phyloP scores from a whole-genome alignment of 78 protist genomes.

The Anaeramoeba ignava region DNA sequence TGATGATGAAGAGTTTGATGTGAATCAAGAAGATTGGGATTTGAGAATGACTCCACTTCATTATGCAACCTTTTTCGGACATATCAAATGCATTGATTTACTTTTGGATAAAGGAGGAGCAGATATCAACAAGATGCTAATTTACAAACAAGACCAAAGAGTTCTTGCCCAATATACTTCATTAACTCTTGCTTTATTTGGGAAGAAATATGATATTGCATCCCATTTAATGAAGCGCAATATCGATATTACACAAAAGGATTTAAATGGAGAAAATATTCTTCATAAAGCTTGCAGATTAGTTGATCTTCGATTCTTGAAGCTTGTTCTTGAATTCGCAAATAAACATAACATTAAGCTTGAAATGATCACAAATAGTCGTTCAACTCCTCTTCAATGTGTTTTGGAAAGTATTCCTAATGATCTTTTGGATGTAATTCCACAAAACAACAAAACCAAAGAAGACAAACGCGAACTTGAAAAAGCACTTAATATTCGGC shows the following conservation, averaged over 20 bases:
- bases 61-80: neutral
- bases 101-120: neutral
- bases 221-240: neutral
- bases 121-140: neutral
- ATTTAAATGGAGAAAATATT: neutral
- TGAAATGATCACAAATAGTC: neutral
- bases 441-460: neutral
- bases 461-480: neutral
- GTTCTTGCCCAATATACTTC: neutral
- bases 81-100: neutral
- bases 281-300: neutral
- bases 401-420: too few species aligned
- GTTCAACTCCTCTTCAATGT: neutral
- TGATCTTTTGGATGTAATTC: too few species aligned
- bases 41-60: neutral
- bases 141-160: neutral
- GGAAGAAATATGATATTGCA: neutral
- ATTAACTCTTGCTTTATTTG: neutral
- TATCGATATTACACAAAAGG: neutral
- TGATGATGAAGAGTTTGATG: neutral
- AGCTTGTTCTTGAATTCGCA: neutral
- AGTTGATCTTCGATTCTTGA: neutral
- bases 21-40: neutral
- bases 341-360: neutral
- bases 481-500: neutral